Evolutionary conservation across 2,329 filamentous ascomycete genomes (phyloP).

Genomic region (Stagonosporopsis tanaceti): DNA sequence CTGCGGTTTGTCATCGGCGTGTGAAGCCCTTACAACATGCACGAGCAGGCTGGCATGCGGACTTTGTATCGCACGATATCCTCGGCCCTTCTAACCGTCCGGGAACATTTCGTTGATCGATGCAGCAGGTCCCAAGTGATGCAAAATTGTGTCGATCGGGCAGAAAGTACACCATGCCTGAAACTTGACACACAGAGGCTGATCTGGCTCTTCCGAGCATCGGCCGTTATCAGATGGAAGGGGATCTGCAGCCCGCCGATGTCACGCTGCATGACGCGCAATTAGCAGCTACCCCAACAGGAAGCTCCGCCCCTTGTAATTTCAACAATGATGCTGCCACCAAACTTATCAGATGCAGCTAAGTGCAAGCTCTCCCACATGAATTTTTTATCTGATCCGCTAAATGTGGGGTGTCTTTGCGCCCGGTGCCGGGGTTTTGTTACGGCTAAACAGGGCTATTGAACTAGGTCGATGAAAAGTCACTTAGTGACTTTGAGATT

Average conservation of each 20-base stretch:
- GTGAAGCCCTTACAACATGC: slow-evolving; percentile 5
- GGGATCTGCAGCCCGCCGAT: slow-evolving; percentile 28
- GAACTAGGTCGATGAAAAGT: slow-evolving; percentile 4
- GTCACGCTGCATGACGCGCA: slow-evolving; percentile 34
- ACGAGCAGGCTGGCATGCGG: slow-evolving; percentile 16
- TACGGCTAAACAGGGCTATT: slow-evolving; percentile 35
- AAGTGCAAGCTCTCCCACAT: slow-evolving; percentile 23
- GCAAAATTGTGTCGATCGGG: slow-evolving; percentile 16
- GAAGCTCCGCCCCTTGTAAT: slow-evolving; percentile 30
- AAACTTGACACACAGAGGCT: neutral
- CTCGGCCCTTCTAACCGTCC: slow-evolving; percentile 16
- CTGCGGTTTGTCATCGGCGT: slow-evolving; percentile 19
- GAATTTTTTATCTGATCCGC: slow-evolving; percentile 45
- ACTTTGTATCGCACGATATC: slow-evolving; percentile 12
- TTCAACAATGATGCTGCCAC: slow-evolving; percentile 15
- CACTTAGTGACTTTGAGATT: slow-evolving; percentile 17
- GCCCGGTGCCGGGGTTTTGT: slow-evolving; percentile 17
- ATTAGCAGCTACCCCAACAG: slow-evolving; percentile 22
- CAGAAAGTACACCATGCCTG: slow-evolving; percentile 1
- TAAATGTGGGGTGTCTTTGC: slow-evolving; percentile 27
- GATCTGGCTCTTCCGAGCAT: slow-evolving; percentile 31
- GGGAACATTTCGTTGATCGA: slow-evolving; percentile 15
- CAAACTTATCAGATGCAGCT: slow-evolving; percentile 47
- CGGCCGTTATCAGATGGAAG: slow-evolving; percentile 45
- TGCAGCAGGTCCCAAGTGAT: slow-evolving; percentile 18